These are phyloP conservation scores for Ramalina intermedia DNA, from an alignment of 495 filamentous ascomycete species.

Conservation along the genomic window DNA sequence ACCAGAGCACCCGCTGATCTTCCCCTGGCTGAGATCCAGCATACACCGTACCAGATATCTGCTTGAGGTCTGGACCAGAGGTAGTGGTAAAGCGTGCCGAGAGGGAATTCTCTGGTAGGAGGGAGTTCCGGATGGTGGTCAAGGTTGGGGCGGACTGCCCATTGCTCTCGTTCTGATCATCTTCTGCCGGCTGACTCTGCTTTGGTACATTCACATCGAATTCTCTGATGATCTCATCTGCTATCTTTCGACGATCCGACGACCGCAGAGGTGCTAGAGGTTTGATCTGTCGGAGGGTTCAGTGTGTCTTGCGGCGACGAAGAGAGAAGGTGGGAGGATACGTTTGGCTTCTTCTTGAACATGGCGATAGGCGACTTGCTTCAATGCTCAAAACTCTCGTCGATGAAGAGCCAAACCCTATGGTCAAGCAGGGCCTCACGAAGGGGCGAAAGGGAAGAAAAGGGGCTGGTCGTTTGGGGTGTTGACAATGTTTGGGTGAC, in stretches of 20 bases:
- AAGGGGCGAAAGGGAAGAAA: too few relatives aligned
- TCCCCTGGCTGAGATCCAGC: slow-evolving; percentile 39
- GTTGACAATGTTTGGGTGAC: too few relatives aligned
- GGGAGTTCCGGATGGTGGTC: slow-evolving; percentile 41
- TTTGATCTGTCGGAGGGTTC: slow-evolving; percentile 40
- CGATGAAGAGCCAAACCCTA: too few relatives aligned
- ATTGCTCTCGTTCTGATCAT: slow-evolving; percentile 21
- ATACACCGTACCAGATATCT: slow-evolving; percentile 52
- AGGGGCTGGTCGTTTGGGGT: too few relatives aligned
- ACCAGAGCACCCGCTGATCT: slow-evolving; percentile 57
- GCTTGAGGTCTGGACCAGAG: slow-evolving; percentile 46
- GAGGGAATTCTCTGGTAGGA: slow-evolving; percentile 50
- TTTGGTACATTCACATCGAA: slow-evolving; percentile 38
- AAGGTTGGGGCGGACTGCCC: slow-evolving; percentile 28
- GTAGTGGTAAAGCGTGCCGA: slow-evolving; percentile 60
- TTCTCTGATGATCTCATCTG: slow-evolving; percentile 53
- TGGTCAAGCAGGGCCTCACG: too few relatives aligned
- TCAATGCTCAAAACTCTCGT: too few relatives aligned
- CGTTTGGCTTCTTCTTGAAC: slow-evolving; percentile 73
- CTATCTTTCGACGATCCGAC: slow-evolving; percentile 55
- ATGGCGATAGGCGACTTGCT: slow-evolving; percentile 21
- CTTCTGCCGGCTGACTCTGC: slow-evolving; percentile 19
- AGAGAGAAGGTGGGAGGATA: slow-evolving; percentile 21
- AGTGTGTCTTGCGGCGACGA: slow-evolving; percentile 8
- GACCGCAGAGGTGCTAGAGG: slow-evolving; percentile 53